These are phyloP conservation scores for Mucor ambiguus DNA, from an alignment of 371 early-diverging fungal species.

Conservation along the genomic window DNA sequence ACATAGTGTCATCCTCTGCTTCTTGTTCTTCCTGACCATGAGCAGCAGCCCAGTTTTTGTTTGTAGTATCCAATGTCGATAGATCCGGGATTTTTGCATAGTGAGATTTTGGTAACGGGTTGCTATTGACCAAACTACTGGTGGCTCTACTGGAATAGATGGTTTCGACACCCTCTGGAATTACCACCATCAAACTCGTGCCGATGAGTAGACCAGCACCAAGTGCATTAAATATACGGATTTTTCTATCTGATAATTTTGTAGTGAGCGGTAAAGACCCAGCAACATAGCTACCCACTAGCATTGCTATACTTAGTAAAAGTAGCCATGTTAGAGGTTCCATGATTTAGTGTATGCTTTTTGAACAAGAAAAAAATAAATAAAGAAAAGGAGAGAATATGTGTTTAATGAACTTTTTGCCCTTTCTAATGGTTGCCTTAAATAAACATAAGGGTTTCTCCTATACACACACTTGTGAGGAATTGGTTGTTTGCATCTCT, in stretches of 20 bases:
- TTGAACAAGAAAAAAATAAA: not conserved
- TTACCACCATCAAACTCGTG: slow-evolving; percentile 86
- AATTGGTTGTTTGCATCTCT: not conserved
- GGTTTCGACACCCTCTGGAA: slow-evolving; percentile 95
- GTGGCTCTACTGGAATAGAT: slow-evolving; percentile 47
- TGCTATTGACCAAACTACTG: not conserved
- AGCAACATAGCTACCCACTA: slow-evolving; percentile 84
- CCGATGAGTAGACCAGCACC: slow-evolving; percentile 92
- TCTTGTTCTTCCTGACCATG: not conserved
- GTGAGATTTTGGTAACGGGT: not conserved
- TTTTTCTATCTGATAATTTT: slow-evolving; percentile 70
- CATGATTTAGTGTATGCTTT: slow-evolving; percentile 28
- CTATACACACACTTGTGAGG: not conserved
- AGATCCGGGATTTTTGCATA: not conserved
- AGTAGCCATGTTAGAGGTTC: slow-evolving; percentile 73
- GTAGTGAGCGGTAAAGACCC: slow-evolving; percentile 87
- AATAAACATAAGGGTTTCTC: not conserved
- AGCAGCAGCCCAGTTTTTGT: not conserved
- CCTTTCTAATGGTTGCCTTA: not conserved
- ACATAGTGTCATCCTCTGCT: not conserved
- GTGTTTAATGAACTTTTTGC: not conserved
- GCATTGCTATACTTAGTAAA: slow-evolving; percentile 80
- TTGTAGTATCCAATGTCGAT: slow-evolving; percentile 13
- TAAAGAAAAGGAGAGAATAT: not conserved
- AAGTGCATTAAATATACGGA: slow-evolving; percentile 81